Evolutionary conservation across 2,329 filamentous ascomycete genomes (phyloP), one percentile per base, ranked within the genome.

Genomic region (Cladophialophora chaetospira): DNA sequence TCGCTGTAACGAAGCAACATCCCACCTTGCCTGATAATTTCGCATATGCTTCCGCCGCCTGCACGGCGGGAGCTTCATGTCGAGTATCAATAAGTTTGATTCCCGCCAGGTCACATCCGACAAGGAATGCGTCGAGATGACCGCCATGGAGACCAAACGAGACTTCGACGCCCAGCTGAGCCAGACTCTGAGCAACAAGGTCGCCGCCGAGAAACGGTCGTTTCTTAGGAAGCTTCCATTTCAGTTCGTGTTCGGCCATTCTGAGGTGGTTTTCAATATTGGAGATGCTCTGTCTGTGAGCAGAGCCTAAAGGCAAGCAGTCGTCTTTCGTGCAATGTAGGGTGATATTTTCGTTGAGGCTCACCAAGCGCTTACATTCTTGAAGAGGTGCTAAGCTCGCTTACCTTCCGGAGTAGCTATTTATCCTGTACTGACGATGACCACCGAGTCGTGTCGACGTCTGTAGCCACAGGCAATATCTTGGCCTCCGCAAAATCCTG

Each of bases 111-210:
- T 70, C 68, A 52, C 73, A 75, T 5, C 75, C 77, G 64, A 78
- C 71, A 2, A 79, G 66, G 57, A 79, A 79, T 11, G 76, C 75
- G 66, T 79, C 76, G 1, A 79, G 69, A 61, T 79, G 76, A 6
- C 77, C 76, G 2, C 77, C 77, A 59, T 79, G 77, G 9, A 79
- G 65, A 17, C 77, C 77, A 55, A 79, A 79, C 1, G 74, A 72
- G 15, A 78, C 73, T 15, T 72, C 68, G 2, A 75, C 72, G 5
- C 75, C 76, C 0, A 77, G 65, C 23, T 73, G 68, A 25, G 71
- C 66, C 3, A 79, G 68, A 9, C 68, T 73, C 66, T 79, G 76
- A 0, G 75, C 76, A 2, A 78, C 67, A 1, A 79, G 68, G 57
- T 79, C 77, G 4, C 76, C 76, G 13, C 76, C 76, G 0, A 73